A percentile compares a stretch with the other conserved stretches of the same genome.
Conservation (phyloP, 768 basidiomycete genomes). For the Tricholoma bakamatsutake region DNA sequence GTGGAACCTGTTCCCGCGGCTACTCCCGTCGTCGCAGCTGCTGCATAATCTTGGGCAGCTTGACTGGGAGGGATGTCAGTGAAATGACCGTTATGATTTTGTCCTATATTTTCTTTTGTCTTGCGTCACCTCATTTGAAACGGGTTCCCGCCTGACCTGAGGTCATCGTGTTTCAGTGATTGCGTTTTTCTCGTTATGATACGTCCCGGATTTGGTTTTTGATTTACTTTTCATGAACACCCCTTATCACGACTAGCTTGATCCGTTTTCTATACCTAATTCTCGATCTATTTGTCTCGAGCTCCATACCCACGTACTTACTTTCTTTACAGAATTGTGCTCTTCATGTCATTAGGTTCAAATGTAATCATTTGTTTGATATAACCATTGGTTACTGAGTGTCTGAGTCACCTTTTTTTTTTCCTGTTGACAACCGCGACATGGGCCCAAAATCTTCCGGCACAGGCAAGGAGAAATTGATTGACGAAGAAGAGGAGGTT, state of each 20-base stretch:
- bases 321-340: conserved; percentile 50
- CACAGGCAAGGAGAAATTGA: conserved; percentile 55
- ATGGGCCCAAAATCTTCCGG: conserved; percentile 65
- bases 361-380: conserved; percentile 46
- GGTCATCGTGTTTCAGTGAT: conserved; percentile 13
- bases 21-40: conserved; percentile 67
- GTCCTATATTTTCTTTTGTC: conserved; percentile 25
- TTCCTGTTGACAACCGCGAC: conserved; percentile 7
- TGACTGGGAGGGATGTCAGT: conserved; percentile 21
- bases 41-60: conserved; percentile 51
- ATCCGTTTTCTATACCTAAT: conserved; percentile 64
- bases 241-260: conserved; percentile 55
- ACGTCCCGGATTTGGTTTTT: conserved; percentile 59
- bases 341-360: conserved; percentile 48
- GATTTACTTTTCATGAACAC: conserved; percentile 47
- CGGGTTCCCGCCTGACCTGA: background rate
- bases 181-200: conserved; percentile 35
- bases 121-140: conserved; percentile 15
- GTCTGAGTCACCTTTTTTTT: conserved; percentile 20
- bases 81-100: conserved; percentile 42
- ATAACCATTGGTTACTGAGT: background rate
- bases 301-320: conserved; percentile 55
- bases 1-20: conserved; percentile 46
- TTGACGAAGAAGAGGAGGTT: conserved; percentile 74
- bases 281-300: conserved; percentile 52